Evolutionary conservation across 805 yeast species (phyloP).

Genomic region (Zygoascus tannicola): DNA sequence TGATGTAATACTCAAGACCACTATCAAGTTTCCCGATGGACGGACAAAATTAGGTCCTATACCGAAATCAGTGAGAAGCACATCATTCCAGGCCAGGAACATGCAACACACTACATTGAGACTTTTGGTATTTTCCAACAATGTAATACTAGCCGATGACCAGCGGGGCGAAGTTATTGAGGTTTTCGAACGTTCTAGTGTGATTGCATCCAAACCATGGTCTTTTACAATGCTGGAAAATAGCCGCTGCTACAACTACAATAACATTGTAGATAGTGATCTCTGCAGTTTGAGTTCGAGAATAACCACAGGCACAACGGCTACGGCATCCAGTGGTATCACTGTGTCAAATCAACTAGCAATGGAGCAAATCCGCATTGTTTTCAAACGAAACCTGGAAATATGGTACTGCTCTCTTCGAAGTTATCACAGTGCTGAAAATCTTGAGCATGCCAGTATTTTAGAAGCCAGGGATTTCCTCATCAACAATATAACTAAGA

Average conservation of each 20-base stretch:
- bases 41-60: neutral
- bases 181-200: neutral
- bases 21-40: neutral
- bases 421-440: neutral
- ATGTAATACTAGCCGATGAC: neutral
- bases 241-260: neutral
- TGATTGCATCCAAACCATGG: neutral
- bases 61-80: constrained; percentile 3
- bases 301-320: neutral
- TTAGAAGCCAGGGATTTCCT: too few species aligned
- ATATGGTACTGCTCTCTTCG: constrained; percentile 1
- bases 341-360: neutral
- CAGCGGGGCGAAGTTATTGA: neutral
- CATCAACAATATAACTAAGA: too few species aligned
- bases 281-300: neutral
- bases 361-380: neutral
- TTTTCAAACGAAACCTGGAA: neutral
- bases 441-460: too few species aligned
- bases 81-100: constrained; percentile 1
- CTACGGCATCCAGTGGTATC: neutral
- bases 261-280: neutral
- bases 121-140: neutral
- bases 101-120: neutral
- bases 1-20: constrained; percentile 11
- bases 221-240: neutral